Evolutionary conservation across 192 early-diverging fungal genomes (phyloP), one percentile per base, ranked within the genome.

Genomic region (Spizellomyces punctatus): DNA sequence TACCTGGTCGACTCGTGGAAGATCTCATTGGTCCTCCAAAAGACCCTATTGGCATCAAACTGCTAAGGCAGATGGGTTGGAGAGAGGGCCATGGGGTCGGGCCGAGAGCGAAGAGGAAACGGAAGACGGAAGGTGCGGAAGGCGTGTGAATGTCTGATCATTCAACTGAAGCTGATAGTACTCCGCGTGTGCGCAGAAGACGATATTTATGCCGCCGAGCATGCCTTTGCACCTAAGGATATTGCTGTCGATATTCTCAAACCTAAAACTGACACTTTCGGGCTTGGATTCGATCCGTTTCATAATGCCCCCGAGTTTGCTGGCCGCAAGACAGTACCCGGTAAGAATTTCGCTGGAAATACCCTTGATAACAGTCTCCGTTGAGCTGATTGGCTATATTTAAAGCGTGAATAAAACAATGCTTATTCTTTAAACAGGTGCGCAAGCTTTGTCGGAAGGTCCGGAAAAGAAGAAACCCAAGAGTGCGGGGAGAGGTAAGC

Each of bases 41-140:
- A 41, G 91, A 92, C 46, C 80, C 89, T 2, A 73, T 88, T 50
- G 91, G 91, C 22, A 64, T 88, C 22, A 81, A 82, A 48, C 69
- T 98, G 6, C 76, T 98, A 73, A 77, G 86, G 14, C 78, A 83
- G 56, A 93, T 96, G 94, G 95, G 94, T 0, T 95, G 94, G 93
- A 85, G 89, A 57, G 87, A 92, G 47, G 95, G 94, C 6, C 92
- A 95, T 64, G 92, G 91, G 1, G 84, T 96, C 46, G 95, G 95
- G 5, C 88, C 93, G 6, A 83, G 90, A 16, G 78, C 85, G 8
- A 81, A 77, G 66, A 72, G 82, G 17, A 86, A 78, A 49, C 72
- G 69, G 44, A 73, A 78, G 54, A 58, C 46, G 46, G 58, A 52
- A 67, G 12, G 64, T 62, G 36, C 16, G 60, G 27, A 36, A 36